phyloP scores from a whole-genome alignment of 345 rosid species.

The Citrus maxima region DNA sequence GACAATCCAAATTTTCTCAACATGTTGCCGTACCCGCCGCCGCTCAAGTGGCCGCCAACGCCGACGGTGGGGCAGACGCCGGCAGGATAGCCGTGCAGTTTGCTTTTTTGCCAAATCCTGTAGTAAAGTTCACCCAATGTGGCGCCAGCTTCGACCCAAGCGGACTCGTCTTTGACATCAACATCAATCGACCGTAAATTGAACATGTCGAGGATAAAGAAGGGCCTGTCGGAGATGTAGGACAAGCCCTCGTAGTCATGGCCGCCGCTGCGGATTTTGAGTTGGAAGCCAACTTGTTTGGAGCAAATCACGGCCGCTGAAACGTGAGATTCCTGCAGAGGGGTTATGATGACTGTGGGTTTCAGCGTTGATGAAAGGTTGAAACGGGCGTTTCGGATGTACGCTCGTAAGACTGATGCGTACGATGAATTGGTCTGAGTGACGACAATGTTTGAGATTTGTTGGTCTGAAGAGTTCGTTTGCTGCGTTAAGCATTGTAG shows the following conservation, averaged over 20 bases:
- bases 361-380: constrained; percentile 42
- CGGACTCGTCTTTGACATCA: constrained; percentile 25
- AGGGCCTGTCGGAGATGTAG: constrained; percentile 36
- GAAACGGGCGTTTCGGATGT: constrained; percentile 59
- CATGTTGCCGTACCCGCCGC: constrained; percentile 60
- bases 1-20: constrained; percentile 59
- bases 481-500: constrained; percentile 41
- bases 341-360: constrained; percentile 41
- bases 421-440: constrained; percentile 33
- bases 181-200: constrained; percentile 37
- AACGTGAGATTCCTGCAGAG: constrained; percentile 38
- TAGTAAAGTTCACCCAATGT: constrained; percentile 54
- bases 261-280: constrained; percentile 66
- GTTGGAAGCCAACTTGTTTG: constrained; percentile 26
- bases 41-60: constrained; percentile 55
- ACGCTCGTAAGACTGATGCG: constrained; percentile 43
- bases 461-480: constrained; percentile 10
- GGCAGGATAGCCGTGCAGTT: constrained; percentile 48
- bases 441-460: constrained; percentile 33
- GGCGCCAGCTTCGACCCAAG: constrained; percentile 66
- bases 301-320: constrained; percentile 47
- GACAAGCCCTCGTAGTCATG: constrained; percentile 69
- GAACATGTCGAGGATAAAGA: constrained; percentile 49
- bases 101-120: constrained; percentile 35
- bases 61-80: constrained; percentile 60